These are phyloP conservation scores for Prunus padus DNA, from an alignment of 306 rosid species.

Conservation along the genomic window DNA sequence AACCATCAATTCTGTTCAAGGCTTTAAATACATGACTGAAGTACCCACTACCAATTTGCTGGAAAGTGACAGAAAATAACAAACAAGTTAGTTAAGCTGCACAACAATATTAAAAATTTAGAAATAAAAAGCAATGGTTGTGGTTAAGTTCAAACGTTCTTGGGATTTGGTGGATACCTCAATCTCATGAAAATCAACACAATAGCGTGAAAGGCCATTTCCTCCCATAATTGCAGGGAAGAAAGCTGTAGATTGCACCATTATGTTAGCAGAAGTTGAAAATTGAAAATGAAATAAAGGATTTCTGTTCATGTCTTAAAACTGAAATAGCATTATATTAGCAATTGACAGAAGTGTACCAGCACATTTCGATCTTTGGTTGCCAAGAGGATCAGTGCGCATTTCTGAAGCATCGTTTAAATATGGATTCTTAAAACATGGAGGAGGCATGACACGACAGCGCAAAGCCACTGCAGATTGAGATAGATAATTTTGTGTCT, in stretches of 20 bases:
- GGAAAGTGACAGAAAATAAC: conserved; percentile 18
- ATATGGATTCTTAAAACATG: conserved; percentile 83
- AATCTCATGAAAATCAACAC: conserved; percentile 82
- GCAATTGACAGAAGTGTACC: conserved; percentile 43
- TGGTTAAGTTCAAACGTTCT: conserved; percentile 2
- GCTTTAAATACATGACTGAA: conserved; percentile 79
- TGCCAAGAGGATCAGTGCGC: conserved; percentile 65
- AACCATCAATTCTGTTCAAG: conserved; percentile 80
- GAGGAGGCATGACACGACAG: conserved; percentile 90
- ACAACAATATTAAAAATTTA: not conserved
- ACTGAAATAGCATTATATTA: not conserved
- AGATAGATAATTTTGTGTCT: conserved; percentile 55
- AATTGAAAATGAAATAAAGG: not conserved
- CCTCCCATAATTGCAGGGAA: conserved; percentile 52
- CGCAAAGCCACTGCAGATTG: conserved; percentile 88
- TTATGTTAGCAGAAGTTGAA: conserved; percentile 6
- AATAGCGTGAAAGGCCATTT: conserved; percentile 85
- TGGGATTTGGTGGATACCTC: conserved; percentile 45
- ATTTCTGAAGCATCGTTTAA: conserved; percentile 52
- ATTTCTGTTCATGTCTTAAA: not conserved
- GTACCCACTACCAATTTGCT: conserved; percentile 85
- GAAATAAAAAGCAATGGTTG: not conserved
- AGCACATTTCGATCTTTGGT: conserved; percentile 84
- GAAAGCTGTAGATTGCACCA: conserved; percentile 51
- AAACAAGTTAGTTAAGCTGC: conserved; percentile 4